Evolutionary conservation across 345 rosid genomes (phyloP), one percentile per base, ranked within the genome.

Genomic region (Eucalyptus polyanthemos): DNA sequence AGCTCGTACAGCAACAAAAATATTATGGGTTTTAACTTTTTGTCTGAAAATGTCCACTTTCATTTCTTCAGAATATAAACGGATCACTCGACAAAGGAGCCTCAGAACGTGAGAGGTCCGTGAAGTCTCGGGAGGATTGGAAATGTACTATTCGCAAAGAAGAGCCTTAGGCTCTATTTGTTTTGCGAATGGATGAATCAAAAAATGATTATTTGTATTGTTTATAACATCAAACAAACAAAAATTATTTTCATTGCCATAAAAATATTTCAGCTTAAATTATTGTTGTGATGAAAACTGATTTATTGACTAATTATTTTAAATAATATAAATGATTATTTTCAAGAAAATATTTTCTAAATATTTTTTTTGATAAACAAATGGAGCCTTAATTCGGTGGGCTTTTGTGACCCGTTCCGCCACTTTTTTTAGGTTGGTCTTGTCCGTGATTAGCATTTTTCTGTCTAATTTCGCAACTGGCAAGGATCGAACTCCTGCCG

Each of bases 201-300:
- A 53, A 53, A 19, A 53, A 0, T 8, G 4, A 53, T 53, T 8
- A 53, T 53, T 53, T 53, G 5, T 1, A 19, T 3, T 53, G 11
- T 53, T 53, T 2, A 21, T 53, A 53, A 53, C 58, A 3, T 53
- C 1, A 1, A 53, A 53, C 0, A 0, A 21, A 53, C 0, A 53
- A 19, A 53, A 53, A 7, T 53, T 53, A 53, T 53, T 53, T 53
- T 53, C 58, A 19, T 53, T 21, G 2, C 2, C 5, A 21, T 53
- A 53, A 53, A 53, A 53, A 53, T 19, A 53, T 53, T 53, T 19
- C 0, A 1, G 5, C 2, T 8, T 19, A 8, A 19, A 53, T 53
- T 8, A 53, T 19, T 53, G 2, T 19, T 8, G 58, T 19, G 5
- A 53, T 53, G 25, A 19, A 53, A 8, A 53, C 2, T 1, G 0